Base-by-base conservation (phyloP, 2,329 filamentous ascomycete species). In the Tricladium varicosporioides region DNA sequence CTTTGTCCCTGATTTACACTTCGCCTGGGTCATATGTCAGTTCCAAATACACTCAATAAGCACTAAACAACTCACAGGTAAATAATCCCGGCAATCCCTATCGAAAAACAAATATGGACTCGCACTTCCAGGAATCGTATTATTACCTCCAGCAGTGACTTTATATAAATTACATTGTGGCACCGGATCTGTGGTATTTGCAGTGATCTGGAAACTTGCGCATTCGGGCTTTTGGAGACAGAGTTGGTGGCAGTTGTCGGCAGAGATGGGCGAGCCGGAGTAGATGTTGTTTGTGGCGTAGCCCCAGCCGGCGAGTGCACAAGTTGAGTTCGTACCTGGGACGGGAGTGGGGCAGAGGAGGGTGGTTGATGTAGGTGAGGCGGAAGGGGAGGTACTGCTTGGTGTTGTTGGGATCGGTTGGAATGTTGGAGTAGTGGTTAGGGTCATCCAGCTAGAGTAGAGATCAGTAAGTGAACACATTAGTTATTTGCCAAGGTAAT, bases 211-310 rank as follows among this genome's bases (percentile, higher is more conserved):
- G 46, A 60, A 63, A 43, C 60, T 60, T 16, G 45, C 42, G 31
- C 61, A 62, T 5, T 50, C 45, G 11, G 51, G 14, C 7, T 59
- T 59, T 13, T 49, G 27, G 22, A 63, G 48, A 43, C 61, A 63
- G 43, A 62, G 44, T 50, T 62, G 56, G 32, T 61, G 59, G 48
- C 61, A 63, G 15, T 48, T 45, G n/a, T 27, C 14, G 2, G 54
- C 54, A 11, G 58, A 48, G 5, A 60, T 49, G 10, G 51, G 31
- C 3, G 48, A 43, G 2, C 19, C 52, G n/a, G 54, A 54, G 45
- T 59, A 61, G 36, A 63, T 53, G 33, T 63, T 63, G 52, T 61
- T 63, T 11, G 48, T 49, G 13, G 59, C 56, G 36, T 60, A 59
- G 15, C 60, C 60, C 60, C 60, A 63, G 13, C 61, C 59, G 16